phyloP scores from a whole-genome alignment of 2,329 filamentous ascomycete genomes.

The Macrophomina pseudophaseolina region DNA sequence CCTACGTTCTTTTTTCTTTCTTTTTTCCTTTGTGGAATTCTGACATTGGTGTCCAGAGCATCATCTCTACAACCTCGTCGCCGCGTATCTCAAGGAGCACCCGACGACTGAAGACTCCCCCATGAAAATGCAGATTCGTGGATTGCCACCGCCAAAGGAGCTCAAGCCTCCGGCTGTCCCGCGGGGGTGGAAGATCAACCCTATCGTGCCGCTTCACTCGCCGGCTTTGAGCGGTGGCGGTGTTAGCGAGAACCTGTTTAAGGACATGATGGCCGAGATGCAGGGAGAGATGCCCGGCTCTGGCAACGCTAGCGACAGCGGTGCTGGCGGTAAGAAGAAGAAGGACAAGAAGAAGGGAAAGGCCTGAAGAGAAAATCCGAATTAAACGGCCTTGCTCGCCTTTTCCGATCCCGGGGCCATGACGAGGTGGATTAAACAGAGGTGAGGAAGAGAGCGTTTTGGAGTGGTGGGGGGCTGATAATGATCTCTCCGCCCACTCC shows the following conservation, averaged over 20 bases:
- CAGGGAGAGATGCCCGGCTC: conserved; percentile 48
- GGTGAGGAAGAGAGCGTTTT: too few species aligned
- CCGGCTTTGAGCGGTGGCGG: conserved; percentile 91
- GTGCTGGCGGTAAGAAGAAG: conserved; percentile 39
- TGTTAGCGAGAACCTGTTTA: conserved; percentile 90
- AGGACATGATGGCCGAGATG: conserved; percentile 98
- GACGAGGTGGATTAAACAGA: too few species aligned
- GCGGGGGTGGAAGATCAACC: conserved; percentile 87
- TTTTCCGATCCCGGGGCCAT: too few species aligned
- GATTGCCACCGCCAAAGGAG: conserved; percentile 69
- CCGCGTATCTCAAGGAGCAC: conserved; percentile 74
- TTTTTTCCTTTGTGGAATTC: not conserved
- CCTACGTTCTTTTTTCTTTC: too few species aligned
- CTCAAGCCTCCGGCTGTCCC: conserved; percentile 73
- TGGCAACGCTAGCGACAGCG: conserved; percentile 36
- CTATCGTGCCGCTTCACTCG: conserved; percentile 83
- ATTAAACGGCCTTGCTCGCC: too few species aligned
- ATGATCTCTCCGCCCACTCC: too few species aligned
- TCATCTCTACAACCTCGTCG: conserved; percentile 83
- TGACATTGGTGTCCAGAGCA: conserved; percentile 64
- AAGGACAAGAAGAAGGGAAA: conserved; percentile 44
- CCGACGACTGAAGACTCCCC: conserved; percentile 77
- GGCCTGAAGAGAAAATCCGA: conserved; percentile 4
- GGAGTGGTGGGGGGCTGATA: too few species aligned
- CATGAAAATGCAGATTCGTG: conserved; percentile 73